Conservation (phyloP, 345 rosid genomes). For the Arabidopsis thaliana region DNA sequence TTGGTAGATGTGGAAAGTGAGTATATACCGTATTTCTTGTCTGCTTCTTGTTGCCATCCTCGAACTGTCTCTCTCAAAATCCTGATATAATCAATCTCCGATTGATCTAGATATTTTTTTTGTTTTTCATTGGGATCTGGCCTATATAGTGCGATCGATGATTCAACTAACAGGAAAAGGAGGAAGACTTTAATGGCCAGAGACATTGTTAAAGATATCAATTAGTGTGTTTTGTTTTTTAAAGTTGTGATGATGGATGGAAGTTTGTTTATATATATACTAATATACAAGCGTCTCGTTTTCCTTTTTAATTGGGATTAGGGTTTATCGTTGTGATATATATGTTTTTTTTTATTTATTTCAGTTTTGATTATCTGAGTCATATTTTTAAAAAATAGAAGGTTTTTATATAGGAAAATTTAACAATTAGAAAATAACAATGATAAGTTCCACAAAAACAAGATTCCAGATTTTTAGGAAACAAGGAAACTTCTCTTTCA, state of each 20-base stretch:
- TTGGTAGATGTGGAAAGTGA: neutral
- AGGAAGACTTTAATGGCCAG: slow-evolving; percentile 5
- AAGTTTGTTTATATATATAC: neutral
- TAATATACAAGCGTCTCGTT: neutral
- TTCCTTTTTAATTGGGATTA: neutral
- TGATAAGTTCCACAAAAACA: too few relatives aligned
- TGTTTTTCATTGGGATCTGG: neutral
- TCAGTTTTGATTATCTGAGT: too few relatives aligned
- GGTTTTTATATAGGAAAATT: too few relatives aligned
- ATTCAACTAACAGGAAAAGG: neutral
- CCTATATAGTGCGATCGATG: neutral
- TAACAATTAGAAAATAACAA: too few relatives aligned
- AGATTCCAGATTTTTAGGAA: too few relatives aligned
- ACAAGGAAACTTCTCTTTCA: too few relatives aligned
- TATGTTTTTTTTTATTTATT: too few relatives aligned
- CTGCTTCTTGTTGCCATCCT: neutral
- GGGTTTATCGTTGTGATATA: neutral
- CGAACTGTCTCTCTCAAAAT: neutral
- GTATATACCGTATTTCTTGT: neutral
- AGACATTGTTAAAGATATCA: slow-evolving; percentile 2
- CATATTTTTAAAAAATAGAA: too few relatives aligned
- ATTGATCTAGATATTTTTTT: neutral
- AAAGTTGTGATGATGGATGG: neutral
- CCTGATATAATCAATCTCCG: neutral
- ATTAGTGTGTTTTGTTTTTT: neutral